A percentile compares a stretch with the other conserved stretches of the same genome.
These are phyloP conservation scores for Diaporthe sp. DNA, from an alignment of 2,329 filamentous ascomycete species.

Conservation along the genomic window DNA sequence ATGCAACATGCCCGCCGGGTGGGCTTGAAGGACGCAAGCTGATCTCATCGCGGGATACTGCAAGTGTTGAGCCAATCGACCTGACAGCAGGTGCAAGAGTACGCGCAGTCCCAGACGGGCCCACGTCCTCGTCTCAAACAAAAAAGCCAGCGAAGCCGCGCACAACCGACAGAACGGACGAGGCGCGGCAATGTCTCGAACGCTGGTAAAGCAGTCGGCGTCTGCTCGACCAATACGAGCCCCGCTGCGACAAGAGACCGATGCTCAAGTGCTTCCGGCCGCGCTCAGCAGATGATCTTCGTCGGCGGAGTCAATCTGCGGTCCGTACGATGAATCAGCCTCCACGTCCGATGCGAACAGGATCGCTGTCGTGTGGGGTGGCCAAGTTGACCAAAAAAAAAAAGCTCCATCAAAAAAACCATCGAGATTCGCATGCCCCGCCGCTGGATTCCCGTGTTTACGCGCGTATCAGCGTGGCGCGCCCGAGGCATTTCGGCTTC, in stretches of 20 bases:
- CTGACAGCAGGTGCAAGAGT: too few species aligned
- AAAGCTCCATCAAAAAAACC: not conserved
- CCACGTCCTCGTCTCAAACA: not conserved
- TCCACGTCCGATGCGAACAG: conserved; percentile 15
- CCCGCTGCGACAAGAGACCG: not conserved
- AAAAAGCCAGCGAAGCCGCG: not conserved
- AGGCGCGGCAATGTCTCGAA: conserved; percentile 20
- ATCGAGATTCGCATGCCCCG: conserved; percentile 10
- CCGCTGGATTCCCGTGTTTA: conserved; percentile 10
- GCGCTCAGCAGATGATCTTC: conserved; percentile 16
- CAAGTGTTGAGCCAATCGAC: not conserved
- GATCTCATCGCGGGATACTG: not conserved
- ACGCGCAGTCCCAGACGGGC: not conserved
- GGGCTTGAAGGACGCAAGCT: not conserved
- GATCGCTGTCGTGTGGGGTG: conserved; percentile 7
- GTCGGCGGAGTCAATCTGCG: conserved; percentile 22
- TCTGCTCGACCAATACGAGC: conserved; percentile 21
- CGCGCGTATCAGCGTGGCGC: conserved; percentile 10
- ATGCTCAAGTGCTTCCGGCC: not conserved
- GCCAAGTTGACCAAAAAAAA: not conserved
- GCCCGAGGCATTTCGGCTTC: conserved; percentile 1
- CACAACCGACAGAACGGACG: not conserved
- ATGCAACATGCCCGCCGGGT: not conserved
- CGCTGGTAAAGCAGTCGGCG: not conserved
- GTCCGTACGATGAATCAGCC: conserved; percentile 4